phyloP scores from a whole-genome alignment of 345 rosid species.

The Lagerstroemia speciosa region DNA sequence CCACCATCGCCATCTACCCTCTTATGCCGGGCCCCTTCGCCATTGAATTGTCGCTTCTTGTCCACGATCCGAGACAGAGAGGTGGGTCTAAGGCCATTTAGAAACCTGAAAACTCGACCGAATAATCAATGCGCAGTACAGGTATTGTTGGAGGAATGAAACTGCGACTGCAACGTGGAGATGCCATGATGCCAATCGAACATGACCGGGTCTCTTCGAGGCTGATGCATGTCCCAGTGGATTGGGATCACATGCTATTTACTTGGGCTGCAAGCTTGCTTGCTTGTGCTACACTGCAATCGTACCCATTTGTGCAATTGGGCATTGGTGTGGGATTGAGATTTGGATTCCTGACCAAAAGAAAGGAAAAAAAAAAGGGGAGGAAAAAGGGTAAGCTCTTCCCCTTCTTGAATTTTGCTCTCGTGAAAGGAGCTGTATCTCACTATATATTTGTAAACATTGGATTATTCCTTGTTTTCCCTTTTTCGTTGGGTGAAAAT shows the following conservation, averaged over 20 bases:
- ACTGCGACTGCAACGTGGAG: too few relatives aligned
- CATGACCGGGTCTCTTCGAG: too few relatives aligned
- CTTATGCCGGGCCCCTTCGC: background rate
- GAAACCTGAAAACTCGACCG: background rate
- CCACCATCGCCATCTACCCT: background rate
- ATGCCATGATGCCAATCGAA: too few relatives aligned
- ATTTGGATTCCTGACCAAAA: background rate
- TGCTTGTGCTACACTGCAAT: background rate
- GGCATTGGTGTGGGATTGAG: background rate
- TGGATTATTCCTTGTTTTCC: too few relatives aligned
- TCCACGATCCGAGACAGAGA: background rate
- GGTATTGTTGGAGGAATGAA: too few relatives aligned
- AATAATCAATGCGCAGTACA: too few relatives aligned
- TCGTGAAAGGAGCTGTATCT: background rate
- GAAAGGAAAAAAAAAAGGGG: too few relatives aligned
- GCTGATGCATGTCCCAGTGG: too few relatives aligned
- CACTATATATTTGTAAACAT: too few relatives aligned
- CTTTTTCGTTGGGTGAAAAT: too few relatives aligned
- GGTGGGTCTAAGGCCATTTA: too few relatives aligned
- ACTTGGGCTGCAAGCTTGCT: background rate
- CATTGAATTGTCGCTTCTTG: background rate
- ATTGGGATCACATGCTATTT: background rate
- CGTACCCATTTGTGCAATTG: slow-evolving; percentile 1
- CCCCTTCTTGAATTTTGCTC: background rate
- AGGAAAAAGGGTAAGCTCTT: background rate